These are phyloP conservation scores for Tetrapyrgos nigripes DNA, from an alignment of 1,284 basidiomycete species.

Conservation along the genomic window DNA sequence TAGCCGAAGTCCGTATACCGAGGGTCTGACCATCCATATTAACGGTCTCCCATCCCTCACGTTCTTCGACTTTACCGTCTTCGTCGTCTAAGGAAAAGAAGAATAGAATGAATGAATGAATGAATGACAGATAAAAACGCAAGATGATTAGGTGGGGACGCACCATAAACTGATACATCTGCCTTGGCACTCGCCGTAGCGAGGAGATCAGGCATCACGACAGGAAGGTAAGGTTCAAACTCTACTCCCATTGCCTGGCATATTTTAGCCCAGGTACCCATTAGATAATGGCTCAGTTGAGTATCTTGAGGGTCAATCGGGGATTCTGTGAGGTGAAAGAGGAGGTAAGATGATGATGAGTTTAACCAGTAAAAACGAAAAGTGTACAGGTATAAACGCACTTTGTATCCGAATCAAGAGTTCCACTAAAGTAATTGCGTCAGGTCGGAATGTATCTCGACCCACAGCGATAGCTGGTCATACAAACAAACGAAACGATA, in stretches of 20 bases:
- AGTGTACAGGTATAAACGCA: slow-evolving; percentile 35
- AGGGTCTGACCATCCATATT: slow-evolving; percentile 77
- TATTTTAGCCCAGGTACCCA: slow-evolving; percentile 83
- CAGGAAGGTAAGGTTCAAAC: slow-evolving; percentile 84
- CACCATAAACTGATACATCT: slow-evolving; percentile 79
- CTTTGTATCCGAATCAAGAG: slow-evolving; percentile 82
- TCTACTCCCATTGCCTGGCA: slow-evolving; percentile 82
- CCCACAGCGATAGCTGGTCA: slow-evolving; percentile 82
- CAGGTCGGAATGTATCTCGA: slow-evolving; percentile 74
- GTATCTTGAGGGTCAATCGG: slow-evolving; percentile 70
- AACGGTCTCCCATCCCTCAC: slow-evolving; percentile 81
- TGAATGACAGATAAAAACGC: not conserved
- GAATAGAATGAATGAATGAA: not conserved
- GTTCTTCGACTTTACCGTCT: slow-evolving; percentile 44
- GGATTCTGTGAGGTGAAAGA: slow-evolving; percentile 50
- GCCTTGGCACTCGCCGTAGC: slow-evolving; percentile 80
- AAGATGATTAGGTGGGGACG: too few relatives aligned
- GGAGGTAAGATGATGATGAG: not conserved
- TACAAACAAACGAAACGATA: not conserved
- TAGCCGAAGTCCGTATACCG: slow-evolving; percentile 79
- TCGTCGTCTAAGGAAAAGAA: slow-evolving; percentile 50
- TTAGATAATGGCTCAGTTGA: slow-evolving; percentile 72
- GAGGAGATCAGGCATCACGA: slow-evolving; percentile 83
- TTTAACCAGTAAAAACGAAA: not conserved
- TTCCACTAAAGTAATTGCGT: slow-evolving; percentile 76